Conservation (phyloP, 345 rosid species). For the Brassica nigra region DNA sequence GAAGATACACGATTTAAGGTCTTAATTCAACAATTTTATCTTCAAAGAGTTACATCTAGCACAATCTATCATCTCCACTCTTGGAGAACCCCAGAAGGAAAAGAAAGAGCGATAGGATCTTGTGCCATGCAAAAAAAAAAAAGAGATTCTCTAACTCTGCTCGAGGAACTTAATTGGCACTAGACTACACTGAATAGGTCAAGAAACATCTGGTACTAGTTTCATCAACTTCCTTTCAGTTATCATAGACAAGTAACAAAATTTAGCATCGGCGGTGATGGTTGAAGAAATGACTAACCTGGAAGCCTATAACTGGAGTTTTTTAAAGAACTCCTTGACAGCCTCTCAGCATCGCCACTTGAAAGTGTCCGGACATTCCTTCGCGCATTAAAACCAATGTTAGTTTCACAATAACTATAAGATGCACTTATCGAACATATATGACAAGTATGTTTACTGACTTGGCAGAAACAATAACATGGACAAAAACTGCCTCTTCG, state of each 20-base stretch:
- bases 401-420: constrained; percentile 22
- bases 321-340: constrained; percentile 57
- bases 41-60: constrained; percentile 5
- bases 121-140: not conserved
- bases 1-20: constrained; percentile 10
- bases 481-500: constrained; percentile 89
- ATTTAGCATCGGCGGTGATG: constrained; percentile 13
- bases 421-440: constrained; percentile 27
- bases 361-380: constrained; percentile 90
- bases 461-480: constrained; percentile 89
- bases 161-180: constrained; percentile 14
- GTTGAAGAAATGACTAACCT: constrained; percentile 56
- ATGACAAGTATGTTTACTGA: constrained; percentile 47
- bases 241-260: constrained; percentile 11
- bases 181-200: constrained; percentile 13
- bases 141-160: constrained; percentile 15
- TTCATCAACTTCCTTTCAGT: constrained; percentile 4
- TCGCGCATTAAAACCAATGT: constrained; percentile 31
- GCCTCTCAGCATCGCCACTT: constrained; percentile 70
- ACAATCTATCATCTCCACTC: constrained; percentile 8
- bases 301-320: constrained; percentile 70
- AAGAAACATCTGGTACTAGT: constrained; percentile 22
- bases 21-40: not conserved
- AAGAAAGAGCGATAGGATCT: not conserved
- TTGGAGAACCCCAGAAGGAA: constrained; percentile 15